Evolutionary conservation across 352 stramenopile genomes (phyloP).

Genomic region (Globisporangium parvum): DNA sequence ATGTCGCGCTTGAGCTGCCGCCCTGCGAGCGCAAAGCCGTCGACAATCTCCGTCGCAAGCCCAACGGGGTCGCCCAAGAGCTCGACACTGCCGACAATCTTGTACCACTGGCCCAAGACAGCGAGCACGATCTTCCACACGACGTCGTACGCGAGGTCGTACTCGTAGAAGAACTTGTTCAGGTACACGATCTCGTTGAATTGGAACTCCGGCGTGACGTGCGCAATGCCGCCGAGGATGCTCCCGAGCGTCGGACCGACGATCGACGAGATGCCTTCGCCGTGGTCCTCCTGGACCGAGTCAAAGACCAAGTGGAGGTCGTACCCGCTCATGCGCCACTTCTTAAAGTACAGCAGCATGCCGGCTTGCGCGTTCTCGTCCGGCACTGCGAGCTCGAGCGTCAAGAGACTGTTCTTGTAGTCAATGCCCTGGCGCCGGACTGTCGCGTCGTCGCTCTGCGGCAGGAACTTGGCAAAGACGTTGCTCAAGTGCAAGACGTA

Average conservation of each 20-base stretch:
- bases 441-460: constrained; percentile 57
- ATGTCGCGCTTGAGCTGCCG: constrained; percentile 82
- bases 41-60: constrained; percentile 78
- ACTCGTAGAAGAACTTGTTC: constrained; percentile 84
- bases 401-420: constrained; percentile 51
- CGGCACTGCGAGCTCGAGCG: constrained; percentile 42
- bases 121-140: constrained; percentile 65
- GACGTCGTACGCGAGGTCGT: constrained; percentile 76
- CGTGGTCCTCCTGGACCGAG: constrained; percentile 68
- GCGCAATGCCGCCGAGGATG: constrained; percentile 83
- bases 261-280: constrained; percentile 76
- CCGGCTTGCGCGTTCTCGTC: constrained; percentile 38
- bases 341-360: constrained; percentile 81
- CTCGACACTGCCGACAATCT: constrained; percentile 84
- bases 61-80: constrained; percentile 79
- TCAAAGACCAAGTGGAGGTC: constrained; percentile 83
- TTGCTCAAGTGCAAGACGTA: constrained; percentile 71
- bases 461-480: constrained; percentile 70
- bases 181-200: constrained; percentile 67
- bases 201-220: constrained; percentile 78
- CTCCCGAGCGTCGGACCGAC: constrained; percentile 77
- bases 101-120: constrained; percentile 84
- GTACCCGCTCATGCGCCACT: constrained; percentile 59
- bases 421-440: constrained; percentile 55
- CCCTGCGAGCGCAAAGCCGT: constrained; percentile 73